Base-by-base conservation (phyloP, 768 basidiomycete genomes). In the Dendrothele bispora region DNA sequence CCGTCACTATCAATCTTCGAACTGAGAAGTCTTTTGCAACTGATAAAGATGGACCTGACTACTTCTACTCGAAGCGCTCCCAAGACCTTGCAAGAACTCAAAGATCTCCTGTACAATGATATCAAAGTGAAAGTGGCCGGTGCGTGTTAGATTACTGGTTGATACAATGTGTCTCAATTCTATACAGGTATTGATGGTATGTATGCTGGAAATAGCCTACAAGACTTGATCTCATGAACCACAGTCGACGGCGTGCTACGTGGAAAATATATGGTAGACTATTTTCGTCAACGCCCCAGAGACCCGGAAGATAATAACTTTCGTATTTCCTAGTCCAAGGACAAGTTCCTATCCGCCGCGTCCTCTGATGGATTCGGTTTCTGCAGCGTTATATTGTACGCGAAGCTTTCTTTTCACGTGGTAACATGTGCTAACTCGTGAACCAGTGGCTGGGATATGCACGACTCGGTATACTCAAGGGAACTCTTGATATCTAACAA, bases 101-200 rank as follows among this genome's bases (percentile, higher is more conserved):
- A 74, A 49, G 29, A 57, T 4, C 60, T 82, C 12, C 69, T 95
- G 43, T 48, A 55, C 28, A 3, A 75, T 57, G 91, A 95, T 62
- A 79, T 69, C 61, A 97, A 95, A 68, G 83, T 98, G 59, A 95
- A 97, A 70, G 90, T 98, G 25, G 95, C 92, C 43, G 94, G 94
- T 91, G 43, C 52, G 82, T 67, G 24, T 20, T 21, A 14, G 8
- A 15, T 5, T 14, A 24, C 22, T 32, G 24, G 17, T 14, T 20
- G 24, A 17, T 21, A 21, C 39, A 43, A 5, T 22, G 24, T 11
- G 20, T 27, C n/a, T 24, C 12, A 39, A 41, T 3, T 27, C 6
- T 32, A 12, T 34, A 37, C 54, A 80, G 79, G 80, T 14, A 74
- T 91, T 46, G 89, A 91, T 61, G 89, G 89, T 90, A 62, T 59